Conservation (phyloP, 192 early-diverging fungal genomes). For the Backusella mclennaniae region DNA sequence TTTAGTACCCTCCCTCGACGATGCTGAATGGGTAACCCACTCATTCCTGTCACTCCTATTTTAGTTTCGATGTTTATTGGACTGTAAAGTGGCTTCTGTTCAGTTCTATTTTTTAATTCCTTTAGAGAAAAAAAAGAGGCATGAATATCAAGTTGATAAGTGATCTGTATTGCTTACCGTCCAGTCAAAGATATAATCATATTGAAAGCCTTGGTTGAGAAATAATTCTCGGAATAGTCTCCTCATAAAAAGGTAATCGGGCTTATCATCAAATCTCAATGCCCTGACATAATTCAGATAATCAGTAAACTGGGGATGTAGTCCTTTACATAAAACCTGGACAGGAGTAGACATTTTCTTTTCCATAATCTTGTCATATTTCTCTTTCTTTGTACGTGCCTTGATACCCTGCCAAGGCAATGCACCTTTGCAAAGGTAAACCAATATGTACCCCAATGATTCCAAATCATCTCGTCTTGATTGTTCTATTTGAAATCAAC, state of each 20-base stretch:
- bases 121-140: not conserved
- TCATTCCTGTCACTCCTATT: not conserved
- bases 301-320: slow-evolving; percentile 81
- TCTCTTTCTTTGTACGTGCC: slow-evolving; percentile 88
- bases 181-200: slow-evolving; percentile 93
- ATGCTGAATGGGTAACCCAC: not conserved
- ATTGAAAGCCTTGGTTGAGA: slow-evolving; percentile 78
- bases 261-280: slow-evolving; percentile 88
- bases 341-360: slow-evolving; percentile 88
- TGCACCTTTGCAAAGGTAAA: slow-evolving; percentile 89
- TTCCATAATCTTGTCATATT: slow-evolving; percentile 92
- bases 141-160: not conserved
- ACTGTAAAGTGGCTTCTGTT: not conserved
- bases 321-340: slow-evolving; percentile 78
- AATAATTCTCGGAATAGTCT: slow-evolving; percentile 86
- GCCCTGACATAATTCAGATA: slow-evolving; percentile 85
- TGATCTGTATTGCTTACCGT: slow-evolving; percentile 55
- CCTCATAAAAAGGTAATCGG: slow-evolving; percentile 84
- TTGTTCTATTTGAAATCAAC: slow-evolving; percentile 59
- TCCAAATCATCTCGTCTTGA: slow-evolving; percentile 90
- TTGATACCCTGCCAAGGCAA: slow-evolving; percentile 93
- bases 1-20: not conserved
- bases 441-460: slow-evolving; percentile 84
- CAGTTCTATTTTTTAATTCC: not conserved
- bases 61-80: not conserved